A percentile compares a stretch with the other conserved stretches of the same genome.
Evolutionary conservation across 768 basidiomycete genomes (phyloP).

Genomic region (Naematelia aurantialba): DNA sequence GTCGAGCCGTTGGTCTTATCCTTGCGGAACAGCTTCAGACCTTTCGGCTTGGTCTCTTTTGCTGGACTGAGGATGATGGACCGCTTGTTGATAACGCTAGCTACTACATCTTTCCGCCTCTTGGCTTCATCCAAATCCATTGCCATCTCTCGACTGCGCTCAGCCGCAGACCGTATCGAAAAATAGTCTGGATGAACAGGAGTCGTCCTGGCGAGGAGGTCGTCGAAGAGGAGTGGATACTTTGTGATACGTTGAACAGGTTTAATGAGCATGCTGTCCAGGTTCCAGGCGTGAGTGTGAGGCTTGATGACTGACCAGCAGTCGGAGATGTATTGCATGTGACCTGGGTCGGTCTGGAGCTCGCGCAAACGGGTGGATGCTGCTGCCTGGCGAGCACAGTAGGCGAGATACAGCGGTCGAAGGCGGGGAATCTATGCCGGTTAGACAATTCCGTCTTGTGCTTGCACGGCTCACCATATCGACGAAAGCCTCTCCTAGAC

Average conservation of each 20-base stretch:
- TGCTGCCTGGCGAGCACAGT: slow-evolving; percentile 47
- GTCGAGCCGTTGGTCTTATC: slow-evolving; percentile 24
- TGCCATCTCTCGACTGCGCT: slow-evolving; percentile 52
- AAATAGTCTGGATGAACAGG: slow-evolving; percentile 51
- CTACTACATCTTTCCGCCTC: slow-evolving; percentile 65
- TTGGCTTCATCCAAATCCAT: slow-evolving; percentile 68
- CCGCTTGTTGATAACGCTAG: slow-evolving; percentile 32
- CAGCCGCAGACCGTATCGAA: slow-evolving; percentile 52
- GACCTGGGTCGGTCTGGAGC: slow-evolving; percentile 36
- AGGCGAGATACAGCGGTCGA: slow-evolving; percentile 44
- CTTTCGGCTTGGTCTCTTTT: slow-evolving; percentile 23
- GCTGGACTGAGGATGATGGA: neutral
- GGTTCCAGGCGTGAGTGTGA: slow-evolving; percentile 51
- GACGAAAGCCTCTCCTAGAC: slow-evolving; percentile 46
- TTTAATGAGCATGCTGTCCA: slow-evolving; percentile 51
- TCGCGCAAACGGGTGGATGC: slow-evolving; percentile 46
- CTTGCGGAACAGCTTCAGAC: slow-evolving; percentile 45
- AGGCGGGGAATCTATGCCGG: slow-evolving; percentile 37
- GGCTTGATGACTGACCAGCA: slow-evolving; percentile 48
- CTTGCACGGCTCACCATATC: slow-evolving; percentile 25
- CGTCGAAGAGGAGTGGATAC: slow-evolving; percentile 49
- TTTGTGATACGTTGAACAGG: slow-evolving; percentile 51
- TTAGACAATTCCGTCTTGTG: neutral
- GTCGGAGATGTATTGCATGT: slow-evolving; percentile 42
- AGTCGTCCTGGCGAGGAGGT: slow-evolving; percentile 46